A percentile compares a stretch with the other conserved stretches of the same genome.
phyloP scores from a whole-genome alignment of 495 filamentous ascomycete genomes.

The Penicillium diatomitis region DNA sequence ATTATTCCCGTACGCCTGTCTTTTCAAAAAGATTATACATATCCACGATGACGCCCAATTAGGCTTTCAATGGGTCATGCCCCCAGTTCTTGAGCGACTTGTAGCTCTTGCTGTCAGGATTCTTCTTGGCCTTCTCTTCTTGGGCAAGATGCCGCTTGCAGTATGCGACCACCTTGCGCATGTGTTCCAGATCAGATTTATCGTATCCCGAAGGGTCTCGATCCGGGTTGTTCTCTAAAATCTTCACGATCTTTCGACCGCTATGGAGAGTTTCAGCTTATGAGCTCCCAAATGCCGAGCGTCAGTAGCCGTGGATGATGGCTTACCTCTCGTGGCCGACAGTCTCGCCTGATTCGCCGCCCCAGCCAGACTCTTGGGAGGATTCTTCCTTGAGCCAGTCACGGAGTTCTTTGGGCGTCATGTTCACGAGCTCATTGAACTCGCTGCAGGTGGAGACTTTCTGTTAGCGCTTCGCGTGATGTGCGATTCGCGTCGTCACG shows the following conservation, averaged over 20 bases:
- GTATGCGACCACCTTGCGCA: constrained; percentile 55
- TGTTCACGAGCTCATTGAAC: constrained; percentile 63
- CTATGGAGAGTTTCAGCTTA: constrained; percentile 15
- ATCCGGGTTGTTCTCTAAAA: constrained; percentile 52
- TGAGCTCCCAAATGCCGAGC: not conserved
- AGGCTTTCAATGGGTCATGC: constrained; percentile 48
- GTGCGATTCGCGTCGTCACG: constrained; percentile 2
- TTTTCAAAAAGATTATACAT: not conserved
- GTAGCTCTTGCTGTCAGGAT: constrained; percentile 47
- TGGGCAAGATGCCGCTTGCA: constrained; percentile 59
- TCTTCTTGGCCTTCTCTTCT: constrained; percentile 48
- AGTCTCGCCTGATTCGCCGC: constrained; percentile 51
- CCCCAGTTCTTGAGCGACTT: constrained; percentile 61
- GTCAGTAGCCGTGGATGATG: not conserved
- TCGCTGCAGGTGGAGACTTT: constrained; percentile 29
- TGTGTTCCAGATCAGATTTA: constrained; percentile 50
- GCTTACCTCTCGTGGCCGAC: constrained; percentile 53
- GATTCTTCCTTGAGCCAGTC: constrained; percentile 49
- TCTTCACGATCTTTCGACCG: constrained; percentile 55
- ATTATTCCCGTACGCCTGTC: not conserved
- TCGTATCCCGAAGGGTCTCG: constrained; percentile 45
- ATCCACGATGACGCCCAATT: not conserved
- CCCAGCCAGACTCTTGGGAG: constrained; percentile 49
- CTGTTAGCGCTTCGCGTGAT: not conserved
- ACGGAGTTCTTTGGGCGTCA: constrained; percentile 50